Evolutionary conservation across 495 filamentous ascomycete genomes (phyloP), one percentile per base, ranked within the genome.

Genomic region (Trichoderma parareesei): DNA sequence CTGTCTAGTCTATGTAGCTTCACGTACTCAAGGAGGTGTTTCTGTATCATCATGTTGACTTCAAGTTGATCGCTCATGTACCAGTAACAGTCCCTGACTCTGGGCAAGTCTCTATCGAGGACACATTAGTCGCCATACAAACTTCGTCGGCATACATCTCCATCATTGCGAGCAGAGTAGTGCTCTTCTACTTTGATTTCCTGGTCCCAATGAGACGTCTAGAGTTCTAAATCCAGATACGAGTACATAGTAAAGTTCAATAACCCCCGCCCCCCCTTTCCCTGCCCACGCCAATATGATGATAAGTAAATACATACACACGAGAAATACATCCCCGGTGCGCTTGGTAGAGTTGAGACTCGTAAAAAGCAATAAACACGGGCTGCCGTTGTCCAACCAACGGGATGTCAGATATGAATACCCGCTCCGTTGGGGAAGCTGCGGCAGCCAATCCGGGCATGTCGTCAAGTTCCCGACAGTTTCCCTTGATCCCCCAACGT

Each of bases 141-240:
- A 27, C 27, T 27, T 27, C 27, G 27, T 27, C 27, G 27, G 46
- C 5, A 8, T n/a, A 11, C 5, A 16, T 37, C 20, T 37, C 37
- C 53, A 57, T n/a, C 53, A 37, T 35, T 55, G 20, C 33, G 48
- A 55, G 48, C 48, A 20, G 14, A 46, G 14, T 14, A 37, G 18
- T 27, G 7, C 53, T 57, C 53, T 57, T 57, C 27, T 57, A 38
- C 53, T 18, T 27, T 37, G 33, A 57, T 57, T 57, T 57, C 49
- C 27, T 57, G 9, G 37, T 57, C 53, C 53, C 37, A 35, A 9
- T 9, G 27, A 57, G 35, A 14, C 27, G 18, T 57, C 53, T 57
- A 57, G 27, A 35, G 33, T 57, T 57, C 53, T 57, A 57, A 49
- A 57, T 57, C 53, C 53, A 57, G 53, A 35, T 57, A 57, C 20